Evolutionary conservation across 2,329 filamentous ascomycete species (phyloP), one percentile per base, ranked within the genome.

Genomic region (Chaetomiaceae sp.): DNA sequence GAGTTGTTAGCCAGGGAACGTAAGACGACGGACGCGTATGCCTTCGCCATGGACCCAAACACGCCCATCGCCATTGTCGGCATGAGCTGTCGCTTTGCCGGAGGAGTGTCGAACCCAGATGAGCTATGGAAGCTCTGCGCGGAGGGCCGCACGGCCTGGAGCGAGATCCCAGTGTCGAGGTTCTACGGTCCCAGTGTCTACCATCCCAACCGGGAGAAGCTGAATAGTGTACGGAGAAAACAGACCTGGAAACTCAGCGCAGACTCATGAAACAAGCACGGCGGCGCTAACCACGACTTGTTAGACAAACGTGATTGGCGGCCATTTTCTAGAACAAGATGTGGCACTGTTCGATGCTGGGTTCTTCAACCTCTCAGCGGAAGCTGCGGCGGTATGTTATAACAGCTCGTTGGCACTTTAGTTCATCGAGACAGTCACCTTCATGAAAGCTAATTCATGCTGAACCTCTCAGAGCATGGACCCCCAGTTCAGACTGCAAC

Each of bases 1-100:
- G n/a, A n/a, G n/a, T n/a, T n/a, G n/a, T n/a, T n/a, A n/a, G n/a
- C n/a, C n/a, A n/a, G n/a, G n/a, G n/a, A n/a, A n/a, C n/a, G n/a
- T n/a, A n/a, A n/a, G n/a, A n/a, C n/a, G n/a, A n/a, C n/a, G n/a
- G n/a, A n/a, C n/a, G n/a, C n/a, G n/a, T n/a, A n/a, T n/a, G n/a
- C n/a, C n/a, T n/a, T n/a, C n/a, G n/a, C n/a, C n/a, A n/a, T n/a
- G n/a, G n/a, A n/a, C n/a, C n/a, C n/a, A n/a, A n/a, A n/a, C n/a
- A n/a, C n/a, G n/a, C n/a, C n/a, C n/a, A n/a, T 71, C 33, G 68
- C 66, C 17, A 60, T 70, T 10, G 52, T 70, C 34, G 67, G 68
- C 37, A 60, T 59, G 14, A 60, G 59, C 11, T 66, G 64, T 47
- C 60, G 65, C 12, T 65, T 68, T 15, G 61, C 66, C 1, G 65